Conservation (phyloP, 169 alveolate genomes). For the Plasmodium malariae region DNA sequence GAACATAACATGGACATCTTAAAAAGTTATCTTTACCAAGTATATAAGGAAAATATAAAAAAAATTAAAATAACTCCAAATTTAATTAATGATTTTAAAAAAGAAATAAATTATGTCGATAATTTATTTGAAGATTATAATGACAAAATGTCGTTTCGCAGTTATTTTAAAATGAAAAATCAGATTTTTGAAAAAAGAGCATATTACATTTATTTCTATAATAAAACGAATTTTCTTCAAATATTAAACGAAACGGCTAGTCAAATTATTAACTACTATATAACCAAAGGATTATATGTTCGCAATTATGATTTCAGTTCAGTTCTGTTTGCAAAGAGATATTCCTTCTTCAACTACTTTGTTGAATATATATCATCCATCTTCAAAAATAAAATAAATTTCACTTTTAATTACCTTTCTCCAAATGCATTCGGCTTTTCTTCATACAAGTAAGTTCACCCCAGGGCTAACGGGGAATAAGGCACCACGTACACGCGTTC, state of each 20-base stretch:
- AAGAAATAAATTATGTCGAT: conserved; percentile 39
- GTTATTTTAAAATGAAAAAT: conserved; percentile 21
- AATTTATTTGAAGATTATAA: conserved; percentile 29
- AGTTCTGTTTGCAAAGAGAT: conserved; percentile 11
- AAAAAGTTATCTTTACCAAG: conserved; percentile 17
- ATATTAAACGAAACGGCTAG: conserved; percentile 36
- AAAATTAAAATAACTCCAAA: conserved; percentile 35
- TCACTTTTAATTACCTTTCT: conserved; percentile 66
- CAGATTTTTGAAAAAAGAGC: conserved; percentile 11
- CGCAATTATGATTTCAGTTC: conserved; percentile 43
- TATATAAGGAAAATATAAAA: conserved; percentile 39
- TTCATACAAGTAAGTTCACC: conserved; percentile 62
- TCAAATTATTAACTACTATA: conserved; percentile 50
- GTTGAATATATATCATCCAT: conserved; percentile 2
- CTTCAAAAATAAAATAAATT: conserved; percentile 44
- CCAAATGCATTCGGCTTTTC: conserved; percentile 75
- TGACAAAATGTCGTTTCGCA: conserved; percentile 5
- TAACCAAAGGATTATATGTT: conserved; percentile 65
- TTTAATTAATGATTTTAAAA: conserved; percentile 25
- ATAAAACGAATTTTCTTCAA: conserved; percentile 27
- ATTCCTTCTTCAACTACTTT: conserved; percentile 30
- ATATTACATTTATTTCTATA: conserved; percentile 21
- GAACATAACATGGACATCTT: conserved; percentile 17
- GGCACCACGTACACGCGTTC: neutral
- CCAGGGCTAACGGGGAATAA: too few relatives aligned